Base-by-base conservation (phyloP, 2,329 filamentous ascomycete genomes). In the Talaromyces amestolkiae region DNA sequence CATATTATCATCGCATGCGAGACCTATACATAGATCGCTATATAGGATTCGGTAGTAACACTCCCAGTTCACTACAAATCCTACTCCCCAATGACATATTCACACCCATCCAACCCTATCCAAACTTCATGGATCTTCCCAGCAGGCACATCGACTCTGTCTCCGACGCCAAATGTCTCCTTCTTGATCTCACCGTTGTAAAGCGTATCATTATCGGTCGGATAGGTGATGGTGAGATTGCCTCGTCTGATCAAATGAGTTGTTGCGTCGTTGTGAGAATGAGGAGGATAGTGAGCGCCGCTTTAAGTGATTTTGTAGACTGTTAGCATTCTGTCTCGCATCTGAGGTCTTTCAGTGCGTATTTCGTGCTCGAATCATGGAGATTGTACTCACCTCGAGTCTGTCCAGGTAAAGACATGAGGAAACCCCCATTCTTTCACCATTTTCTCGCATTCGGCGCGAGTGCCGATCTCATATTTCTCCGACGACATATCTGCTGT, bases 331-430 rank as follows among this genome's bases (percentile, higher is more conserved):
- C 27, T 1, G 3, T 43, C 7, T 7, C 45, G 10, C 10, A 13
- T 24, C 9, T 24, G 11, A n/a, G 19, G n/a, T 11, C 15, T 3
- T 6, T 22, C 8, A 7, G 6, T 10, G n/a, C 43, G 11, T 1
- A 22, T 22, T 1, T 4, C 19, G 19, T 5, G 43, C 37, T 11
- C n/a, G 19, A 11, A 41, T 43, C 43, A 1, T 3, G 15, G 39
- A 49, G 13, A 59, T 13, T 24, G 37, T 43, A 17, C n/a, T 24
- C 79, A 86, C 85, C 84, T 83, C 58, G 82, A 76, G 73, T 88
- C 86, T 1, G 81, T 82, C 86, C 86, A 88, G 3, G 86, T 88
- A 70, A 88, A 88, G 69, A 88, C 84, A 69, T 84, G 81, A 10
- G 69, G 68, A 73, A 88, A 89, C 1, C 86, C 86, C 86, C 85